Conservation (phyloP, 2,329 filamentous ascomycete species). For the Bipolaris bicolor region DNA sequence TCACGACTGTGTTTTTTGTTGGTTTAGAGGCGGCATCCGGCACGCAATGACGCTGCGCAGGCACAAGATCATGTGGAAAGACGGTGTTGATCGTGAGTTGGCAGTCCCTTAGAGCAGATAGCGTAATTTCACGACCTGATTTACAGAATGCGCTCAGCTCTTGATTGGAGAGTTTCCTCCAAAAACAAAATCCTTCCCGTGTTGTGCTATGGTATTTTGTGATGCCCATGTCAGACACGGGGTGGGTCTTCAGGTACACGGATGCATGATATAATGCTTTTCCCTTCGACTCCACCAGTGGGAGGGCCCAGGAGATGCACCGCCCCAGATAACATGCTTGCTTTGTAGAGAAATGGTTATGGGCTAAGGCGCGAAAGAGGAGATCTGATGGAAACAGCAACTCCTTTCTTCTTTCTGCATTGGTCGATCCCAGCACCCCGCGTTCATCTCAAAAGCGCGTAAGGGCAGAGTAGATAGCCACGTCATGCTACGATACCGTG, state of each 20-base stretch:
- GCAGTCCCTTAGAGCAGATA: not conserved
- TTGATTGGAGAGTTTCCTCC: not conserved
- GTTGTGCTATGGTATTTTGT: not conserved
- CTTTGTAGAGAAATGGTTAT: not conserved
- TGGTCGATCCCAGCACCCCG: not conserved
- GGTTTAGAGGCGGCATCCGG: not conserved
- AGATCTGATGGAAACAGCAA: not conserved
- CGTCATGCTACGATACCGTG: not conserved
- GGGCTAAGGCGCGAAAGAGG: not conserved
- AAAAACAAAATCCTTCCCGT: not conserved
- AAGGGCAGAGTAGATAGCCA: not conserved
- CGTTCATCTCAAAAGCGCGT: not conserved
- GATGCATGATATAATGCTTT: not conserved
- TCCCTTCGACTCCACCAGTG: not conserved
- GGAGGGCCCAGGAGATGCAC: not conserved
- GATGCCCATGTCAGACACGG: too few relatives aligned
- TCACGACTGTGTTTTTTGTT: not conserved
- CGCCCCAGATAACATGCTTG: not conserved
- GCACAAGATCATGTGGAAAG: slow-evolving; percentile 1
- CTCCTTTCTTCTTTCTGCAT: not conserved
- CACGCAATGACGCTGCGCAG: not conserved
- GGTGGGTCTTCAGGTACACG: not conserved
- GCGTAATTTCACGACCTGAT: not conserved
- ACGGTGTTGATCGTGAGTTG: slow-evolving; percentile 4
- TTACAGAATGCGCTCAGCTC: not conserved